A percentile compares a stretch with the other conserved stretches of the same genome.
These are phyloP conservation scores for Leishmania martiniquensis DNA, from an alignment of 208 protist genomes.

Conservation along the genomic window DNA sequence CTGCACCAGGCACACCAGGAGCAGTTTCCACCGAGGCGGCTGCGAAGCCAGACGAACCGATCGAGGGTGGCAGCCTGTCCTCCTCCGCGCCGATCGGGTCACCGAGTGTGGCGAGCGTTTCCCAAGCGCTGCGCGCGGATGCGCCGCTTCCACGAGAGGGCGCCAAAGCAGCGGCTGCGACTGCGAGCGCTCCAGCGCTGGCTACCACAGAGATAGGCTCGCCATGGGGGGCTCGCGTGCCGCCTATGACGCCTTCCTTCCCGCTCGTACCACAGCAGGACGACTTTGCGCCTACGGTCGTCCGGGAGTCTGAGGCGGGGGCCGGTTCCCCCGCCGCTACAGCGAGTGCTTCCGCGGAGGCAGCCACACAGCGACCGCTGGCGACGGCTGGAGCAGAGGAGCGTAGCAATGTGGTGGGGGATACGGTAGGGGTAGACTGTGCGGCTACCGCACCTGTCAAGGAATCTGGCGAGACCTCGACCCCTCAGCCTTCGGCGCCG, in stretches of 20 bases:
- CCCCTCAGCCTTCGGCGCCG: neutral
- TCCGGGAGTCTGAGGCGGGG: neutral
- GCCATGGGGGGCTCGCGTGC: neutral
- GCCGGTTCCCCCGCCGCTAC: neutral
- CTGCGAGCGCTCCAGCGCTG: too few species aligned
- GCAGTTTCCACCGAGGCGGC: neutral
- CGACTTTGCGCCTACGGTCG: neutral
- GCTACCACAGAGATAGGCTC: neutral
- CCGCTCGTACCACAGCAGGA: neutral
- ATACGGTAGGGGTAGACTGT: neutral
- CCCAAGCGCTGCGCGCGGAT: neutral
- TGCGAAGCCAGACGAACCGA: neutral
- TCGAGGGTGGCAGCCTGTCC: neutral
- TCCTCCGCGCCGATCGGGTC: neutral
- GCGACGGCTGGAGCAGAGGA: neutral
- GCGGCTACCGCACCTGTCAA: neutral
- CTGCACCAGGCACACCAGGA: neutral
- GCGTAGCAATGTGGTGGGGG: neutral
- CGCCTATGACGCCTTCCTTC: neutral
- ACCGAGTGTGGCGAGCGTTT: neutral
- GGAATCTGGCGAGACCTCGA: neutral
- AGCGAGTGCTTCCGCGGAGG: neutral
- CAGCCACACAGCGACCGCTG: neutral
- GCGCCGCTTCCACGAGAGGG: neutral
- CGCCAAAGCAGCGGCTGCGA: neutral